These are phyloP conservation scores for Calonectria montana DNA, from an alignment of 2,329 filamentous ascomycete species.

Conservation along the genomic window DNA sequence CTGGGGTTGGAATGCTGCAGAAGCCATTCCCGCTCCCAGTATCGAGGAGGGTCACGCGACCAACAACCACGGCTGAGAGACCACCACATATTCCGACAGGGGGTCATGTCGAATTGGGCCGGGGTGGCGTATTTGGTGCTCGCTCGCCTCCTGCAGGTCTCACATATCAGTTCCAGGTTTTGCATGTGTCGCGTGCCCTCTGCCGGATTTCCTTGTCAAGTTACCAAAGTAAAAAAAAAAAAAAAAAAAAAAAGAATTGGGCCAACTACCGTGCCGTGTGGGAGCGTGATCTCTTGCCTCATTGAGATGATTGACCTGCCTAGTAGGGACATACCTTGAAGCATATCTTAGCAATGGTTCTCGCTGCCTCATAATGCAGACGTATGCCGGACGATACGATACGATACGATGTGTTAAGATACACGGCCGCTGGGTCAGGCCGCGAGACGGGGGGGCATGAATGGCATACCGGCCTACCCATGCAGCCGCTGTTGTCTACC, in stretches of 20 bases:
- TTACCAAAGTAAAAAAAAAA: neutral
- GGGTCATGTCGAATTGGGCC: neutral
- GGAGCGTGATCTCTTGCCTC: conserved; percentile 4
- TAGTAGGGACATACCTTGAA: neutral
- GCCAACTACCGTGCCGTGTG: neutral
- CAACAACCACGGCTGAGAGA: conserved; percentile 3
- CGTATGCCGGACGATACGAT: neutral
- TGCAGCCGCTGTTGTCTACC: neutral
- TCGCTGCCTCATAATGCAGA: neutral
- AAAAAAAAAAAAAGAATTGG: neutral
- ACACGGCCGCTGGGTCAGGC: neutral
- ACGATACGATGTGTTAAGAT: neutral
- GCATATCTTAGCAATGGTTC: neutral
- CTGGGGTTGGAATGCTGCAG: neutral
- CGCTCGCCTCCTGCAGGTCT: conserved; percentile 12
- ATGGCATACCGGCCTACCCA: neutral
- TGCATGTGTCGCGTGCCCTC: neutral
- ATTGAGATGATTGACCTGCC: neutral
- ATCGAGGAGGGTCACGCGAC: conserved; percentile 10
- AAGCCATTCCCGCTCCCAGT: neutral
- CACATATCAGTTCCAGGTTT: neutral
- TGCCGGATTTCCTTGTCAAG: neutral
- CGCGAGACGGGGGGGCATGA: neutral
- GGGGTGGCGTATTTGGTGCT: conserved; percentile 3
- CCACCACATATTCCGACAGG: neutral